Base-by-base conservation (phyloP, 768 basidiomycete genomes). In the Lyophyllum decastes region DNA sequence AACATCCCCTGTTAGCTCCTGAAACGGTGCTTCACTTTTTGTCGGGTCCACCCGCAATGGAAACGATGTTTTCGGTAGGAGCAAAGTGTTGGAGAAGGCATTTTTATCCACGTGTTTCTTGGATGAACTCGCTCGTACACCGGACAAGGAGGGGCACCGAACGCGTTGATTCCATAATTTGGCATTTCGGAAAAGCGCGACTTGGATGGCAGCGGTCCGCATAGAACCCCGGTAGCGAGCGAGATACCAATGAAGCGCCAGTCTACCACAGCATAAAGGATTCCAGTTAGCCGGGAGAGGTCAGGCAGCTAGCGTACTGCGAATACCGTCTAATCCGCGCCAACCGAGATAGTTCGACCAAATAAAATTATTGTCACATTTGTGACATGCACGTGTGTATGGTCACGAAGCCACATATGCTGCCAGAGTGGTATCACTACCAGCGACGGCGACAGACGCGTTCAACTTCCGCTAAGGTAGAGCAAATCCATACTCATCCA, bases 41-140 rank as follows among this genome's bases (percentile, higher is more conserved):
- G 77, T 75, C 1, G 87, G 82, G 62, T 92, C 82, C 2, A 82
- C 76, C 75, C 89, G 83, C 48, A 94, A 77, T 2, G 92, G 86
- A 68, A 98, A 94, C 0, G 77, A 61, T 0, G 96, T 95, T 64
- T 86, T 88, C 0, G 96, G 96, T 2, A 98, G 83, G 2, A 86
- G 79, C 11, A 99, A 75, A 0, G 94, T 92, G 21, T 78, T 67
- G 1, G 81, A 70, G 58, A 77, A 82, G 2, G 74, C 63, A 52
- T 81, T 81, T 60, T 72, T 75, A 59, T 72, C 73, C n/a, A 45
- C 25, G 24, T 35, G 26, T 40, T 64, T 58, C 22, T 59, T 54
- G 2, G 12, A 22, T 52, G 49, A 46, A 8, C 25, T 11, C 5
- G 44, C 26, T 24, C 26, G 44, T 21, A 41, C 33, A 48, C 54